Evolutionary conservation across 805 yeast genomes (phyloP).

Genomic region (Schwanniomyces yamadae): DNA sequence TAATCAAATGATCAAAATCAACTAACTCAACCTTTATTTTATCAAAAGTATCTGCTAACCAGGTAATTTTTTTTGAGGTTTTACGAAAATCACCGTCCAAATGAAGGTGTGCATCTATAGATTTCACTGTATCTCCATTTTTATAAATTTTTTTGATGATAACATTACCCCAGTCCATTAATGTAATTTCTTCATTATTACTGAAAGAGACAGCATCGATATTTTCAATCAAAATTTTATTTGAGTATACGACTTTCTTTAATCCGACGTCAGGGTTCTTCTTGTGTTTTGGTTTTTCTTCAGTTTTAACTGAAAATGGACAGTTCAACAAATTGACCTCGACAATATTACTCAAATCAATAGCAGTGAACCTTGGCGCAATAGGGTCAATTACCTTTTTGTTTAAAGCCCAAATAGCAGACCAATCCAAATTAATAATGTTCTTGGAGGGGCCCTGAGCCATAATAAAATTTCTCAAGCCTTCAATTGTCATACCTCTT

Average conservation of each 20-base stretch:
- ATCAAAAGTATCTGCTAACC: conserved; percentile 78
- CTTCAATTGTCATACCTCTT: conserved; percentile 97
- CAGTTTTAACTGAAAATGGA: conserved; percentile 62
- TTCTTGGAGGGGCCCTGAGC: conserved; percentile 95
- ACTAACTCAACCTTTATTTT: conserved; percentile 66
- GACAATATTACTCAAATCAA: conserved; percentile 59
- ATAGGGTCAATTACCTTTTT: conserved; percentile 91
- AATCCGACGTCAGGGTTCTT: conserved; percentile 82
- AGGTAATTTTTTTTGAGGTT: conserved; percentile 84
- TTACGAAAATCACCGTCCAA: conserved; percentile 90
- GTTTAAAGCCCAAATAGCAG: conserved; percentile 89
- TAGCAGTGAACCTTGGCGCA: conserved; percentile 87
- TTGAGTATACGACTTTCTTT: conserved; percentile 66
- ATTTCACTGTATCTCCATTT: conserved; percentile 51
- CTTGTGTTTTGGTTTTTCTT: conserved; percentile 83
- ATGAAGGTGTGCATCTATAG: conserved; percentile 69
- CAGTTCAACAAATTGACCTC: conserved; percentile 51
- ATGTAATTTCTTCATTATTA: conserved; percentile 81
- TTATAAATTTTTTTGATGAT: conserved; percentile 65
- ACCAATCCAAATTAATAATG: conserved; percentile 92
- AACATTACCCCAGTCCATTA: conserved; percentile 96
- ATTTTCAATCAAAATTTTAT: conserved; percentile 68
- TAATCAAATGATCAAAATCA: conserved; percentile 86
- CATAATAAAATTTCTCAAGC: conserved; percentile 81
- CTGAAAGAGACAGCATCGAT: conserved; percentile 63